These are phyloP conservation scores for Nemania sp. DNA, from an alignment of 2,329 filamentous ascomycete species.

Conservation along the genomic window DNA sequence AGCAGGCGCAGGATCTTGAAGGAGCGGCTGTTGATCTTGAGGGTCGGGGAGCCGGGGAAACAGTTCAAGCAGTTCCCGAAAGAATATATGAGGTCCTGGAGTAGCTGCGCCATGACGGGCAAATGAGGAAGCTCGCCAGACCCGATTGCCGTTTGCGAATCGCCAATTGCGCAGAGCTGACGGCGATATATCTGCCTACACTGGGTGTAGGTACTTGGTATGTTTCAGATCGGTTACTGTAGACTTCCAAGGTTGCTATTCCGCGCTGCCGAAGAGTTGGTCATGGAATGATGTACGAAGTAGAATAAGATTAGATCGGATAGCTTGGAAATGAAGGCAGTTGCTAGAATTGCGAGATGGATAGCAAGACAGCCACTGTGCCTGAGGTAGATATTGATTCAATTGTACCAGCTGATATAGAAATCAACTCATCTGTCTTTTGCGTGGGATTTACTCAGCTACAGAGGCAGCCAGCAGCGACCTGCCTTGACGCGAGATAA, in stretches of 20 bases:
- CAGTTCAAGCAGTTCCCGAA: slow-evolving; percentile 95
- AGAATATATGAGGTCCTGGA: slow-evolving; percentile 88
- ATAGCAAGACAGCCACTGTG: background rate
- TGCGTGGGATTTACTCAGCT: slow-evolving; percentile 5
- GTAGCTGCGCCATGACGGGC: slow-evolving; percentile 73
- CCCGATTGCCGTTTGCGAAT: background rate
- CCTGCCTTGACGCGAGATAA: no score
- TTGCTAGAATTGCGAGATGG: background rate
- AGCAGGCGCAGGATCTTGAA: slow-evolving; percentile 95
- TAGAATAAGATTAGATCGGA: no score
- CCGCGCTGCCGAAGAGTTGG: slow-evolving; percentile 9
- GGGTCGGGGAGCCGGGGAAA: slow-evolving; percentile 89
- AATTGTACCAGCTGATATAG: background rate
- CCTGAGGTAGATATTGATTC: no score
- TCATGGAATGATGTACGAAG: background rate
- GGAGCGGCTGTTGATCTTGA: slow-evolving; percentile 92
- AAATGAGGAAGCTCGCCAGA: background rate
- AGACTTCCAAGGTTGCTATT: no score
- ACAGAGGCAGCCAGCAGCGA: background rate
- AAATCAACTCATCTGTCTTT: slow-evolving; percentile 9
- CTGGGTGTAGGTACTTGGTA: no score
- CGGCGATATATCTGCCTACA: background rate
- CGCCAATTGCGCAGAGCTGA: slow-evolving; percentile 14
- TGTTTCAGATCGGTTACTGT: no score
- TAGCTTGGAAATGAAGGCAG: background rate